These are phyloP conservation scores for Calonectria crousiana DNA, from an alignment of 2,329 filamentous ascomycete genomes.

Conservation along the genomic window DNA sequence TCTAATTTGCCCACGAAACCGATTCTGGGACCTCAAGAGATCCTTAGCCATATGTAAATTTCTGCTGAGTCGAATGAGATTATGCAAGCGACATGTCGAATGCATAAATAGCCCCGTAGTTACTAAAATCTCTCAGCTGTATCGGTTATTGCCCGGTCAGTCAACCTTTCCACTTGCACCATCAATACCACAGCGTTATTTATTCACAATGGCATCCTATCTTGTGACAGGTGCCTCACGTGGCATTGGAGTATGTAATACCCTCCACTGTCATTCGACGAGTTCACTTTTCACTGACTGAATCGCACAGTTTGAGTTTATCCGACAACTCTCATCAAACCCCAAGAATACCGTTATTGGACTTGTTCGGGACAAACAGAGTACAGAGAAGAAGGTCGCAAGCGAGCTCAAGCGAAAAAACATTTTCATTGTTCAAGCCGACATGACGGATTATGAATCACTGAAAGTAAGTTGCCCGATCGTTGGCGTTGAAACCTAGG, in stretches of 20 bases:
- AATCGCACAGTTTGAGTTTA: conserved; percentile 44
- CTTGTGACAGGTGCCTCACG: conserved; percentile 28
- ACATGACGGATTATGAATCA: conserved; percentile 25
- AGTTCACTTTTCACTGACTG: neutral
- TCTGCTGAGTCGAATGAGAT: neutral
- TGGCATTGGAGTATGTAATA: conserved; percentile 22
- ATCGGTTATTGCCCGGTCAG: too few species aligned
- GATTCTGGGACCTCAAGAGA: neutral
- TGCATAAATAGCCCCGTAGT: neutral
- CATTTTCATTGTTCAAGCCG: conserved; percentile 21
- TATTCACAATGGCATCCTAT: conserved; percentile 24
- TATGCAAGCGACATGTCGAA: too few species aligned
- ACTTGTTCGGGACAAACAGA: conserved; percentile 56
- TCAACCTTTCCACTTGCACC: too few species aligned
- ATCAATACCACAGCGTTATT: too few species aligned
- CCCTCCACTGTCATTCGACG: too few species aligned
- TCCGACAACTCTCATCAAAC: conserved; percentile 57
- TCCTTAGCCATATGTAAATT: neutral
- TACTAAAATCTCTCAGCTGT: neutral
- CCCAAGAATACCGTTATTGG: conserved; percentile 56
- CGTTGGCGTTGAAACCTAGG: too few species aligned
- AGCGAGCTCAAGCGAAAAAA: conserved; percentile 43
- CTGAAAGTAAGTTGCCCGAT: conserved; percentile 5
- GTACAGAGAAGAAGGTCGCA: conserved; percentile 52
- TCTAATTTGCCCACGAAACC: too few species aligned